Evolutionary conservation across 345 rosid genomes (phyloP), one percentile per base, ranked within the genome.

Genomic region (Aquilaria malaccensis): DNA sequence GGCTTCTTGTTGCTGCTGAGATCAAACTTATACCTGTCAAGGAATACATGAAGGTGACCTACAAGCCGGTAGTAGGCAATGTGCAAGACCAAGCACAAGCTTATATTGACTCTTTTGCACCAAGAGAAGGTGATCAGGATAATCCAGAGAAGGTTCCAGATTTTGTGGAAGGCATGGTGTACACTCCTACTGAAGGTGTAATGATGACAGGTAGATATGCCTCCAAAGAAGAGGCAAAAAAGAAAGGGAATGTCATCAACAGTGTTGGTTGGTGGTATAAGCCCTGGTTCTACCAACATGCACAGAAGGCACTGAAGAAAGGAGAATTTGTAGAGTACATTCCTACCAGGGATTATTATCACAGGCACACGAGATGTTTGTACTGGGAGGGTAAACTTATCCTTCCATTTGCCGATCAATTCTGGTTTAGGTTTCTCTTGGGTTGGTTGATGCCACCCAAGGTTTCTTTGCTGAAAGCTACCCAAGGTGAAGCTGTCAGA

Each of bases 391-490:
- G 99, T 52, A 95, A 95, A 79, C 96, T 95, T 56, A 95, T 95
- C 59, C 98, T 95, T 74, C 97, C 98, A 1, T 95, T 95, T 14
- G 99, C 72, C 31, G 99, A 95, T 76, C 99, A 95, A 74, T 84
- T 77, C 64, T 95, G 99, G 99, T 95, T 91, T 64, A 85, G 99
- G 83, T 86, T 72, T 65, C 85, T 91, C 48, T 70, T 95, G 29
- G 99, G 99, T 74, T 95, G 99, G 99, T 9, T 91, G 80, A 95
- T 91, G 99, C 99, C 99, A 48, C 99, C 99, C 11, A 95, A 95
- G 87, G 97, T 95, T 59, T 95, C 99, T 53, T 81, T 95, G 75
- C 99, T 91, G 52, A 95, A 95, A 78, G 96, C 95, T 13, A 95
- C 97, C 56, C 99, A 95, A 79, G 99, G 99, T 58, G 99, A 95